These are phyloP conservation scores for Penicillium sp. DNA, from an alignment of 2,329 filamentous ascomycete genomes.

Conservation along the genomic window DNA sequence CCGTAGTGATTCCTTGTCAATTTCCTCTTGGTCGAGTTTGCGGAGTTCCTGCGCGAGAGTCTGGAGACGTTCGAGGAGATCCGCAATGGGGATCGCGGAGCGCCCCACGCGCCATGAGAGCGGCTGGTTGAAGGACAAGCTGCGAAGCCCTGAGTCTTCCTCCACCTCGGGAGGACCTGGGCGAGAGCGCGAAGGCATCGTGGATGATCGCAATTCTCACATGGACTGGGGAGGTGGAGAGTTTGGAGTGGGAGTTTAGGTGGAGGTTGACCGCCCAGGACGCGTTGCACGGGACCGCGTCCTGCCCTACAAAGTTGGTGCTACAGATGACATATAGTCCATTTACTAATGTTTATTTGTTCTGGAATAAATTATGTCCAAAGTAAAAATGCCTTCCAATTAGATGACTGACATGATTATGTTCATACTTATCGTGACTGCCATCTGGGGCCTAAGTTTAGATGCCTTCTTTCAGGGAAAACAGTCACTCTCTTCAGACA, in stretches of 20 bases:
- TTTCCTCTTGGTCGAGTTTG: conserved; percentile 82
- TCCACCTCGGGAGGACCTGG: conserved; percentile 36
- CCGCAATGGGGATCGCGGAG: conserved; percentile 72
- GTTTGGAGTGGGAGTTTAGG: conserved; percentile 18
- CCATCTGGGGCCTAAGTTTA: not conserved
- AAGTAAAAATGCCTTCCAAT: not conserved
- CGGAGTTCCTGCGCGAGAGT: conserved; percentile 77
- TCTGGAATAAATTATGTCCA: not conserved
- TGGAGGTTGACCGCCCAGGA: conserved; percentile 27
- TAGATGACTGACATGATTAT: not conserved
- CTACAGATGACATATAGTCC: not conserved
- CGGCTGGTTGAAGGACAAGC: conserved; percentile 76
- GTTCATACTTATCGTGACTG: not conserved
- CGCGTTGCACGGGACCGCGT: conserved; percentile 19
- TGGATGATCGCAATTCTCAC: conserved; percentile 26
- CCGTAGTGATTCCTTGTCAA: conserved; percentile 76
- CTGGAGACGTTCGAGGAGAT: conserved; percentile 78
- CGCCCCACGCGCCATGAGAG: conserved; percentile 91
- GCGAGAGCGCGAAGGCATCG: conserved; percentile 47
- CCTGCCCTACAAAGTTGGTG: conserved; percentile 7
- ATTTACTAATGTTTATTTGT: not conserved
- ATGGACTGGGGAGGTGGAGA: conserved; percentile 20
- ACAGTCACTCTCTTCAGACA: not conserved
- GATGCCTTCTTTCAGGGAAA: not conserved
- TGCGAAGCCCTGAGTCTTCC: conserved; percentile 39